Evolutionary conservation across 2,329 filamentous ascomycete genomes (phyloP).

Genomic region (Lachnellula subtilissima): DNA sequence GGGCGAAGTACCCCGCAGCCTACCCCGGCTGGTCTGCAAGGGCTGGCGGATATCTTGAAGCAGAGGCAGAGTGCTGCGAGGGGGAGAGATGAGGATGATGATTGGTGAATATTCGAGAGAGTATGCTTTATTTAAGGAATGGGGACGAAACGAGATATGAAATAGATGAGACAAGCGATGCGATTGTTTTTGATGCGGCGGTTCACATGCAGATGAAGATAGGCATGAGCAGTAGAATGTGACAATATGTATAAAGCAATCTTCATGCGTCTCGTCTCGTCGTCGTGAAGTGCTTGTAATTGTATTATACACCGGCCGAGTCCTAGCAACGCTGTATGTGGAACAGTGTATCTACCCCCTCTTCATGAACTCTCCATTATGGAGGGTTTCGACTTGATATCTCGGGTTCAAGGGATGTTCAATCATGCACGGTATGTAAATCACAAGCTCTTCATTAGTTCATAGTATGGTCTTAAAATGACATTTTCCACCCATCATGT

Average conservation of each 20-base stretch:
- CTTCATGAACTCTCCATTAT: too few species aligned
- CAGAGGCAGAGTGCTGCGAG: slow-evolving; percentile 67
- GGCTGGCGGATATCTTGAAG: slow-evolving; percentile 72
- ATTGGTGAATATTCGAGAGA: slow-evolving; percentile 21
- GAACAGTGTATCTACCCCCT: too few species aligned
- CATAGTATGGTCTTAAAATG: too few species aligned
- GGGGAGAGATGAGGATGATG: slow-evolving; percentile 40
- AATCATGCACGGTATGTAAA: too few species aligned
- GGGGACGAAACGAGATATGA: background rate
- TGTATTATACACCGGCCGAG: too few species aligned
- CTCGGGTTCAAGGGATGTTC: too few species aligned
- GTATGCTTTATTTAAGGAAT: background rate
- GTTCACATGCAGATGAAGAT: background rate
- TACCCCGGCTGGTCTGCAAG: slow-evolving; percentile 66
- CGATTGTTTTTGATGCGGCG: background rate
- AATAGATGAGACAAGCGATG: background rate
- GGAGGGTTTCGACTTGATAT: too few species aligned
- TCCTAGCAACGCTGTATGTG: too few species aligned
- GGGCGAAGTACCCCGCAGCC: slow-evolving; percentile 61
- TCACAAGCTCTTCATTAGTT: too few species aligned
- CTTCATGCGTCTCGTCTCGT: too few species aligned
- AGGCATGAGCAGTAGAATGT: background rate
- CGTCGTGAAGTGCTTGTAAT: too few species aligned
- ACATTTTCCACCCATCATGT: too few species aligned
- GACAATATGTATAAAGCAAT: background rate